Percentiles rank a stretch among this genome's conserved stretches.
These are phyloP conservation scores for Carex parvula DNA, from an alignment of 176 grass and related monocot genomes.

Conservation along the genomic window DNA sequence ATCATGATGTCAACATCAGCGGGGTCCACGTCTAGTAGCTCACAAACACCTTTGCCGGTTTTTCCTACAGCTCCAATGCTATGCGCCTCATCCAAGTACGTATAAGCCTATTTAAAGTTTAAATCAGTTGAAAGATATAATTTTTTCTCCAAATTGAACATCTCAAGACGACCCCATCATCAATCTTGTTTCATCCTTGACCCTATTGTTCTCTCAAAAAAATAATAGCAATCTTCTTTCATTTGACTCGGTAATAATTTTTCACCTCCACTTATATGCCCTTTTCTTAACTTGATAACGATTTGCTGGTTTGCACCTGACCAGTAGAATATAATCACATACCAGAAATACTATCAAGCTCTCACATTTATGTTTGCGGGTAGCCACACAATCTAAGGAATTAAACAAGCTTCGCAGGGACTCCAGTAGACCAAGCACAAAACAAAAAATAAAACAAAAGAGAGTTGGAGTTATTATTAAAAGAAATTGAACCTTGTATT, in stretches of 20 bases:
- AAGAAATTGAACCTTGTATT: constrained; percentile 68
- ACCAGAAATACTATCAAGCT: neutral
- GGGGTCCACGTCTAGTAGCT: constrained; percentile 78
- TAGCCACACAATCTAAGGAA: neutral
- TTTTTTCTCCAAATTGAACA: neutral
- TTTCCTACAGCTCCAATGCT: constrained; percentile 91
- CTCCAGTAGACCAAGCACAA: neutral
- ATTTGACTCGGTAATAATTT: neutral
- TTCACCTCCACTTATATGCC: neutral
- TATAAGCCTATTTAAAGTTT: constrained; percentile 58
- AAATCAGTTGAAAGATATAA: neutral
- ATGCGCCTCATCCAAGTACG: constrained; percentile 89
- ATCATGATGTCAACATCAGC: constrained; percentile 93
- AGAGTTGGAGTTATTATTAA: neutral
- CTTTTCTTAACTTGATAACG: neutral
- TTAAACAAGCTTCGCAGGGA: neutral
- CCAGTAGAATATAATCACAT: neutral
- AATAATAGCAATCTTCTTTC: no score
- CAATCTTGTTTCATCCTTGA: no score
- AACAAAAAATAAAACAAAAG: neutral
- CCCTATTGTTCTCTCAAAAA: no score
- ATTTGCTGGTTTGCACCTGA: neutral
- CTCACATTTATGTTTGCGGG: no score
- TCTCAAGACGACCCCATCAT: neutral
- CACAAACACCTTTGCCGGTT: constrained; percentile 74